Evolutionary conservation across 2,329 filamentous ascomycete species (phyloP).

Genomic region (Paracoccidioides lutzii): DNA sequence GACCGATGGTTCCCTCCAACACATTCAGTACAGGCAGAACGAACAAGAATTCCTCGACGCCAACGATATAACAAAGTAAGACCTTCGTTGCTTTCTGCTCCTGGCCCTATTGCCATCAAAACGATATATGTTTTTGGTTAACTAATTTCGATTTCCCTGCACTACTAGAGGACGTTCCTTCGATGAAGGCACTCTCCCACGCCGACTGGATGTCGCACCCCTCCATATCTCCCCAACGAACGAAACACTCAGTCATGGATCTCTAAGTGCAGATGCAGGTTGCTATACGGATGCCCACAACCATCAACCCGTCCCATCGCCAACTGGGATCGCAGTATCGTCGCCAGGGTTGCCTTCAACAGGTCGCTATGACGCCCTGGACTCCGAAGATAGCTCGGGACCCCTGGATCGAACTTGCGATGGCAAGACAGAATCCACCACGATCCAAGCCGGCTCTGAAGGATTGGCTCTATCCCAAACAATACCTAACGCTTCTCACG

Average conservation of each 20-base stretch:
- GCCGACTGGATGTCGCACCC: slow-evolving; percentile 19
- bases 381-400: neutral
- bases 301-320: neutral
- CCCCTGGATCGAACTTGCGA: neutral
- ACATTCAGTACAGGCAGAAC: slow-evolving; percentile 37
- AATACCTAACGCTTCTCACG: neutral
- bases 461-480: neutral
- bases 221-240: neutral
- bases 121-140: slow-evolving; percentile 1
- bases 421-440: neutral
- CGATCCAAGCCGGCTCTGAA: neutral
- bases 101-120: neutral
- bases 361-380: neutral
- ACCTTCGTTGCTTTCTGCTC: slow-evolving; percentile 12
- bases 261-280: neutral
- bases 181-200: slow-evolving; percentile 41
- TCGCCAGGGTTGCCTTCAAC: neutral
- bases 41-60: slow-evolving; percentile 44
- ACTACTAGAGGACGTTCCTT: slow-evolving; percentile 42
- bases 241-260: neutral
- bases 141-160: slow-evolving; percentile 1
- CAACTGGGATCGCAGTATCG: neutral
- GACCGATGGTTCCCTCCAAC: slow-evolving; percentile 44
- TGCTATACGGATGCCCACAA: neutral
- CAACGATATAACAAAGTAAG: slow-evolving; percentile 47